These are phyloP conservation scores for Eremothecium gossypii DNA, from an alignment of 1,139 yeast genomes.

Conservation along the genomic window DNA sequence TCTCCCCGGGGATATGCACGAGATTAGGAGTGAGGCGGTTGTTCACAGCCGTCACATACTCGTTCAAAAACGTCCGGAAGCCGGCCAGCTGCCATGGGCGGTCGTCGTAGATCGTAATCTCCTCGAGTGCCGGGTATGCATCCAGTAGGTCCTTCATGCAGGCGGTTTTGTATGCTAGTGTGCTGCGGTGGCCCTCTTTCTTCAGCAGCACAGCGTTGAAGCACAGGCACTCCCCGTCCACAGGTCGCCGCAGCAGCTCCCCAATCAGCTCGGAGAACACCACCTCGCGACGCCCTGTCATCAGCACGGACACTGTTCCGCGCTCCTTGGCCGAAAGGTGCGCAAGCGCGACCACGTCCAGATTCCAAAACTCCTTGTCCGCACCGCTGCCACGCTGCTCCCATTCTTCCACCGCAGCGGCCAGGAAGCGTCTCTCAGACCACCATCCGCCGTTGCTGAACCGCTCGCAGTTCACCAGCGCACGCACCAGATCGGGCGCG, in stretches of 20 bases:
- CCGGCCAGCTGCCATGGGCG: constrained; percentile 32
- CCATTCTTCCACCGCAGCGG: constrained; percentile 32
- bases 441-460: constrained; percentile 40
- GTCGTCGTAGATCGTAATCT: constrained; percentile 36
- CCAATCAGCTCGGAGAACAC: constrained; percentile 25
- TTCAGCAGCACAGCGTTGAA: constrained; percentile 36
- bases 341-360: constrained; percentile 32
- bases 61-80: constrained; percentile 29
- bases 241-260: constrained; percentile 18
- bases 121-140: constrained; percentile 25
- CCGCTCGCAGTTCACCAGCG: constrained; percentile 23
- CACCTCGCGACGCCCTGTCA: constrained; percentile 35
- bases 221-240: constrained; percentile 22
- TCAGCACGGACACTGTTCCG: constrained; percentile 32
- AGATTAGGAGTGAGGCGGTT: constrained; percentile 22
- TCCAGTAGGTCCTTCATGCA: constrained; percentile 31
- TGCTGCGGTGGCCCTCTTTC: constrained; percentile 24
- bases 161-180: constrained; percentile 33
- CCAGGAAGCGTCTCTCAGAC: constrained; percentile 32
- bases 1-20: constrained; percentile 26
- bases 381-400: constrained; percentile 1
- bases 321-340: constrained; percentile 23
- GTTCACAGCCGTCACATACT: constrained; percentile 21
- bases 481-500: constrained; percentile 25
- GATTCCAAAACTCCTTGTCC: constrained; percentile 34